These are phyloP conservation scores for Beauveria asiatica DNA, from an alignment of 2,329 filamentous ascomycete genomes.

Conservation along the genomic window DNA sequence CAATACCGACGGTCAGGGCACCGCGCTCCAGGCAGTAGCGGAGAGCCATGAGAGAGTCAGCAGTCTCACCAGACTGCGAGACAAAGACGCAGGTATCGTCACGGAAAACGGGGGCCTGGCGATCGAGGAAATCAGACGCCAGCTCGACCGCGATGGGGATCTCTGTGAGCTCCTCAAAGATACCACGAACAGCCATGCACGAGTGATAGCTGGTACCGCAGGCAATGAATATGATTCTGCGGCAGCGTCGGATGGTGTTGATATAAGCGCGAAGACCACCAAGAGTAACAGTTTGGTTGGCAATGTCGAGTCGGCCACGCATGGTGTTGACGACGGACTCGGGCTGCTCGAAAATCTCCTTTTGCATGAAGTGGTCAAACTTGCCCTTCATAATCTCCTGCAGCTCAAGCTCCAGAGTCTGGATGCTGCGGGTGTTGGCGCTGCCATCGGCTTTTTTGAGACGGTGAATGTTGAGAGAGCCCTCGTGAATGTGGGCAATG, in stretches of 20 bases:
- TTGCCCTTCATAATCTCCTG: constrained; percentile 99
- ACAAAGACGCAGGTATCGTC: constrained; percentile 99
- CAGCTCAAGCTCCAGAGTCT: constrained; percentile 96
- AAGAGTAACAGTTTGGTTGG: constrained; percentile 90
- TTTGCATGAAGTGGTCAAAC: constrained; percentile 99
- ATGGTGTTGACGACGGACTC: constrained; percentile 99
- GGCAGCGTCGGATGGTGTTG: constrained; percentile 88
- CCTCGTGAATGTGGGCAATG: constrained; percentile 98
- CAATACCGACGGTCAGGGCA: constrained; percentile 92
- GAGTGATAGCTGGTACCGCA: constrained; percentile 98
- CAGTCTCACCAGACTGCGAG: constrained; percentile 96
- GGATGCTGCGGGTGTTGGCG: constrained; percentile 94
- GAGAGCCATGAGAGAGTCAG: constrained; percentile 93
- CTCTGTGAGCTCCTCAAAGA: constrained; percentile 96
- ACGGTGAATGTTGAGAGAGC: constrained; percentile 97
- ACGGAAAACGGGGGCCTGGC: constrained; percentile 95
- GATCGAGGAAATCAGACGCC: constrained; percentile 95
- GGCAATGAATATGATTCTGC: constrained; percentile 97
- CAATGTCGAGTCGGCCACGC: constrained; percentile 92
- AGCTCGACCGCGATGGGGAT: constrained; percentile 96
- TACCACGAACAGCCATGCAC: constrained; percentile 97
- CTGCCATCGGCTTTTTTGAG: constrained; percentile 93
- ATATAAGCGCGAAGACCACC: constrained; percentile 96
- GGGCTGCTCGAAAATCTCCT: constrained; percentile 99
- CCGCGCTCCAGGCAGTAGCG: constrained; percentile 97